Conservation (phyloP, 2,329 filamentous ascomycete genomes). For the Eutypella sp. region DNA sequence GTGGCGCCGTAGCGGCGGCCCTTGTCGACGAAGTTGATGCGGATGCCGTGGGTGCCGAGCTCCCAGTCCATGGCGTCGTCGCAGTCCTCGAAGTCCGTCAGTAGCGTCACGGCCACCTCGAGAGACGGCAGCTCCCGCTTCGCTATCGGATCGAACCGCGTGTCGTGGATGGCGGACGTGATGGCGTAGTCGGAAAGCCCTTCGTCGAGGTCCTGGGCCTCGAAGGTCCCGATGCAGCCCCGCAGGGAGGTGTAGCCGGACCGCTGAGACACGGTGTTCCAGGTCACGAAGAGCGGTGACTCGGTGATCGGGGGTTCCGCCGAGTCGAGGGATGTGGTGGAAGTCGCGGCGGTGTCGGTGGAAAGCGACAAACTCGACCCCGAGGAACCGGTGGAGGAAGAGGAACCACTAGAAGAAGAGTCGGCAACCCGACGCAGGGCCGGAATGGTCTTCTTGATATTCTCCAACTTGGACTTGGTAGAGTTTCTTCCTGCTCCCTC, state of each 20-base stretch:
- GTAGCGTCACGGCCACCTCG: conserved; percentile 69
- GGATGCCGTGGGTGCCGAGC: conserved; percentile 78
- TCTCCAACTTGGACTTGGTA: conserved; percentile 25
- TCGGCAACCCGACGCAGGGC: conserved; percentile 19
- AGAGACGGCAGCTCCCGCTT: conserved; percentile 51
- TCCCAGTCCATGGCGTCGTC: conserved; percentile 76
- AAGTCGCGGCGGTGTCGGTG: conserved; percentile 39
- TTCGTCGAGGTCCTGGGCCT: conserved; percentile 64
- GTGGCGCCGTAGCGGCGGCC: conserved; percentile 75
- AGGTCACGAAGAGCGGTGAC: conserved; percentile 87
- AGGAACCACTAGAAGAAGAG: conserved; percentile 21
- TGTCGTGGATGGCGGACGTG: conserved; percentile 66
- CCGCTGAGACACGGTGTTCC: conserved; percentile 67
- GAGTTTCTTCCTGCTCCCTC: conserved; percentile 5
- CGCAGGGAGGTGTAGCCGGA: conserved; percentile 64
- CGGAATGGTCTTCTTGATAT: conserved; percentile 27
- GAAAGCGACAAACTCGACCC: conserved; percentile 31
- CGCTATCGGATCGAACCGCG: conserved; percentile 54
- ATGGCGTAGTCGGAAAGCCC: conserved; percentile 78
- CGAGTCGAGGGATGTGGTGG: conserved; percentile 35
- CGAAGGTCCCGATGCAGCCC: conserved; percentile 96
- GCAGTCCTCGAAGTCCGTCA: conserved; percentile 79
- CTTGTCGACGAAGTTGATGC: conserved; percentile 76
- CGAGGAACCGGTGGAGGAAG: conserved; percentile 25
- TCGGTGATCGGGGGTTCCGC: conserved; percentile 32